Percentiles rank a stretch among this genome's conserved stretches.
phyloP scores from a whole-genome alignment of 2,329 filamentous ascomycete genomes.

The Fusarium brevicatenulatum region DNA sequence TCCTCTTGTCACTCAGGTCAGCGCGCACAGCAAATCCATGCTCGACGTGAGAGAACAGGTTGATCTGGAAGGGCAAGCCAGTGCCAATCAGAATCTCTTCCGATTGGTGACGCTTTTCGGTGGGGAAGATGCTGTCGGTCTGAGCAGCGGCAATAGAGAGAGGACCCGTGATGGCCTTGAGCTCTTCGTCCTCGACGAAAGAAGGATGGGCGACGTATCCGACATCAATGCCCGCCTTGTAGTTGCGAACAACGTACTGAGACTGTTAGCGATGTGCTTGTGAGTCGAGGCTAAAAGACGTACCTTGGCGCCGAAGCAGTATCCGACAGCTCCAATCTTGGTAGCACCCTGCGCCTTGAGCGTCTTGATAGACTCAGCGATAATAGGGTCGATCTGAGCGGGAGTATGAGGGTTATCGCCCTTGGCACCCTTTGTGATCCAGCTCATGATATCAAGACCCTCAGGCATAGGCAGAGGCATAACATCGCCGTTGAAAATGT shows the following conservation, averaged over 20 bases:
- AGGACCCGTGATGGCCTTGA: conserved; percentile 65
- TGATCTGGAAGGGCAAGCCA: conserved; percentile 71
- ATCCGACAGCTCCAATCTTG: conserved; percentile 67
- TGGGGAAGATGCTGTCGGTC: conserved; percentile 67
- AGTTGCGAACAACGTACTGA: conserved; percentile 76
- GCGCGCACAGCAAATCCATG: conserved; percentile 81
- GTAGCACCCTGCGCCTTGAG: conserved; percentile 63
- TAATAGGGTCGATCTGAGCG: conserved; percentile 48
- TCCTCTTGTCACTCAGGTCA: conserved; percentile 60
- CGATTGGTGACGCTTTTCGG: conserved; percentile 63
- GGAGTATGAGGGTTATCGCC: conserved; percentile 59
- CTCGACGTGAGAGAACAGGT: conserved; percentile 72
- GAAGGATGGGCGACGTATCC: conserved; percentile 74
- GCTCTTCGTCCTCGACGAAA: conserved; percentile 67
- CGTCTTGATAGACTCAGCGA: conserved; percentile 59
- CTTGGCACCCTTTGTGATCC: conserved; percentile 54
- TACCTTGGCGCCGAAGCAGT: conserved; percentile 74
- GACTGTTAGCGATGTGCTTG: background rate
- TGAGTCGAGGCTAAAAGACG: conserved; percentile 35
- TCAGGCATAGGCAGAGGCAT: conserved; percentile 40
- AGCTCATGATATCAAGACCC: conserved; percentile 47
- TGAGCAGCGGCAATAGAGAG: conserved; percentile 72
- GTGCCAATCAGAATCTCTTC: conserved; percentile 68
- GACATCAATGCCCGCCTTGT: conserved; percentile 63
- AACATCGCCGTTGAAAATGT: conserved; percentile 53